phyloP scores from a whole-genome alignment of 2,329 filamentous ascomycete genomes.

The Curvularia hawaiiensis region DNA sequence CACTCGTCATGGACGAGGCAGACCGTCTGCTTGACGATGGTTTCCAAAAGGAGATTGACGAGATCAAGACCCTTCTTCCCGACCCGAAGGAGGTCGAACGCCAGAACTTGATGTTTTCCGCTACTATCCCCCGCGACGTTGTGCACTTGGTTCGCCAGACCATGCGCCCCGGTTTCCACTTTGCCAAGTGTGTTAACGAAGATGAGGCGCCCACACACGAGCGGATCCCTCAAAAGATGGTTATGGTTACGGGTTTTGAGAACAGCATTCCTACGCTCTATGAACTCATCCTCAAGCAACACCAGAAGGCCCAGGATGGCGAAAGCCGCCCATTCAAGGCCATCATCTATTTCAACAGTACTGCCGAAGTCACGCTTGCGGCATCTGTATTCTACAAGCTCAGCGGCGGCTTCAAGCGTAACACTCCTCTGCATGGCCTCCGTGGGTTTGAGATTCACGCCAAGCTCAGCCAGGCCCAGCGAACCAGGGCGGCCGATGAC shows the following conservation, averaged over 20 bases:
- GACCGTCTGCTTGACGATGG: conserved; percentile 69
- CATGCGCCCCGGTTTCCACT: conserved; percentile 83
- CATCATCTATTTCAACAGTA: conserved; percentile 90
- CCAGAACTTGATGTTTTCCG: conserved; percentile 94
- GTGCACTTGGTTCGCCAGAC: conserved; percentile 77
- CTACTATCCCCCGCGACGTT: conserved; percentile 86
- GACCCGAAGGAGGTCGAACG: conserved; percentile 66
- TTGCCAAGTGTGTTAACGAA: conserved; percentile 83
- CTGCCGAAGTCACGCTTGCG: conserved; percentile 71
- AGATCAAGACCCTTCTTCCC: conserved; percentile 63
- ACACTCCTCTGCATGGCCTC: conserved; percentile 35
- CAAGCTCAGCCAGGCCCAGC: conserved; percentile 70
- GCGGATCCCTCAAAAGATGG: conserved; percentile 78
- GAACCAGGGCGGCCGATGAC: conserved; percentile 71
- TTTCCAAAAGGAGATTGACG: conserved; percentile 55
- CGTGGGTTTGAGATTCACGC: conserved; percentile 74
- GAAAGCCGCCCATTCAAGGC: conserved; percentile 78
- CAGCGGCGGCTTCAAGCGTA: conserved; percentile 43
- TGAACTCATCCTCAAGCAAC: conserved; percentile 72
- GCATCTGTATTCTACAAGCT: conserved; percentile 63
- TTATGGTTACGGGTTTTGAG: conserved; percentile 70
- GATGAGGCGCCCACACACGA: conserved; percentile 87
- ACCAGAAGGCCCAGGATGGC: conserved; percentile 52
- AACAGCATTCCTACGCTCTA: conserved; percentile 78
- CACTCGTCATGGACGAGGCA: conserved; percentile 69